Base-by-base conservation (phyloP, 441 rosid species). In the Flueggea neowawraea region DNA sequence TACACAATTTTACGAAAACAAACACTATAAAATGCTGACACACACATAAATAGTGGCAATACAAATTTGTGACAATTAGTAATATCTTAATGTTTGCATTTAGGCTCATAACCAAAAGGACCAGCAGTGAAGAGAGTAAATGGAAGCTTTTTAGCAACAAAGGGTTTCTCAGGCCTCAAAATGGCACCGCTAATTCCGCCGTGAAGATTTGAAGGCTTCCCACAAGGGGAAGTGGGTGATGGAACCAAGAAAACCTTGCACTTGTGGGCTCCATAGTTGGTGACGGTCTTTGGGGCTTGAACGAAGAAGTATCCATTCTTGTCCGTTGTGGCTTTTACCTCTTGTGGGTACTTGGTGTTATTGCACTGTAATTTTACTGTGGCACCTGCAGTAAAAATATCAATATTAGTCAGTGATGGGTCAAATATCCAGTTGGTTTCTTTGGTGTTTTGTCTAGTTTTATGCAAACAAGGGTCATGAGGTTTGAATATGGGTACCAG, bases 301-400 rank as follows among this genome's bases (percentile, higher is more conserved):
- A 89, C 12, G 61, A 62, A 59, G 73, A 84, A 91, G 77, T 81
- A 85, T 53, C 98, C 96, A 13, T 89, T 80, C 79, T 75, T 73
- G 87, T 87, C 91, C 2, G 90, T 83, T 33, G 32, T 79, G 8
- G 79, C 59, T n/a, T 69, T 73, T 58, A 62, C 65, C 15, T 36
- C 65, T 33, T 47, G 54, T 13, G 78, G 60, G 54, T 72, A 60
- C 65, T 60, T 82, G 47, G 84, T 82, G 76, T 81, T 84, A 52
- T 76, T 81, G 93, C 96, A 91, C 65, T 69, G 55, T 16, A 91
- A 69, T 69, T 83, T 36, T 11, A 91, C 91, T 16, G 72, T 73
- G 10, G 91, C 91, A 5, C 78, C 98, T 89, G 80, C 59, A 31
- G 33, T 14, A 4, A 3, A 12, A 12, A 15, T 32, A 13, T 6